These are phyloP conservation scores for Taphrina communis DNA, from an alignment of 1,139 yeast species.

Conservation along the genomic window DNA sequence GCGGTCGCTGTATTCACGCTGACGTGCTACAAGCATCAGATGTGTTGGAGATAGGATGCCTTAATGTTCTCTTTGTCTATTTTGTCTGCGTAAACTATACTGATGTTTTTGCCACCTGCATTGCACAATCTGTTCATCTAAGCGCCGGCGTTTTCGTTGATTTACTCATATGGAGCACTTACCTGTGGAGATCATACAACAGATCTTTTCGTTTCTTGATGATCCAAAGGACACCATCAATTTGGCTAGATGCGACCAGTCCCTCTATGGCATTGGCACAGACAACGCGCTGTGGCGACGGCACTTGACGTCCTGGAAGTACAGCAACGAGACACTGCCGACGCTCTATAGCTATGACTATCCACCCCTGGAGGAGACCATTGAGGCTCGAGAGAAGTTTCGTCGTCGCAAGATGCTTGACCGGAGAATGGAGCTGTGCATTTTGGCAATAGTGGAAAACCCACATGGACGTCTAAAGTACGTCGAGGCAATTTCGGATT, in stretches of 20 bases:
- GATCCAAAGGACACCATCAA: conserved; percentile 8
- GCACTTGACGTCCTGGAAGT: conserved; percentile 6
- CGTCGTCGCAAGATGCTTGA: conserved; percentile 11
- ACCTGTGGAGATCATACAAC: conserved; percentile 16
- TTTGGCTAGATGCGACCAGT: conserved; percentile 1
- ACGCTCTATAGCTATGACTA: neutral
- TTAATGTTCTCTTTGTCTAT: neutral
- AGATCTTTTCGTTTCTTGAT: conserved; percentile 13
- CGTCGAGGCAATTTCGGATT: conserved; percentile 24
- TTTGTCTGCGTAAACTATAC: neutral
- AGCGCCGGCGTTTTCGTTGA: no score
- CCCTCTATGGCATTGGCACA: neutral
- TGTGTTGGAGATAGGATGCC: no score
- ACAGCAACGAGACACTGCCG: conserved; percentile 16
- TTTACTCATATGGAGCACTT: neutral
- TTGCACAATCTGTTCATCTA: no score
- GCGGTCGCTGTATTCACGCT: no score
- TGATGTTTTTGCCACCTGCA: no score
- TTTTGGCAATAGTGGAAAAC: conserved; percentile 16
- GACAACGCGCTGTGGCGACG: conserved; percentile 12
- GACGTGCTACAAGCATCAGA: no score
- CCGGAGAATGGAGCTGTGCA: conserved; percentile 3
- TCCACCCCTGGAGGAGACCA: neutral
- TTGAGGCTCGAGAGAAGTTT: neutral
- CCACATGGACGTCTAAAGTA: conserved; percentile 23